Conservation (phyloP, 768 basidiomycete species). For the Tulasnella sp. region DNA sequence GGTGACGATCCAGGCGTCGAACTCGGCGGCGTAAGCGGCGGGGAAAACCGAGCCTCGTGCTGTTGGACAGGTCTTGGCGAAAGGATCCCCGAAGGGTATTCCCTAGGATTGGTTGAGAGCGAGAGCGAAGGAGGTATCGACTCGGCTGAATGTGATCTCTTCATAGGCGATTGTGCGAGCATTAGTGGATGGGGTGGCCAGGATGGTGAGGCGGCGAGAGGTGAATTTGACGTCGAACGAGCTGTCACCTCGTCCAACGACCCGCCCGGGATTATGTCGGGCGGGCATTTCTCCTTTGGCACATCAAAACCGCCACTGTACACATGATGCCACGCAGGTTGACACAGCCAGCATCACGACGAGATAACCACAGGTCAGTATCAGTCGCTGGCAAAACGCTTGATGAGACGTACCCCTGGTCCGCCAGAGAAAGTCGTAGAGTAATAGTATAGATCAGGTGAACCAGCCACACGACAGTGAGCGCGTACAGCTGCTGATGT, state of each 20-base stretch:
- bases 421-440: constrained; percentile 91
- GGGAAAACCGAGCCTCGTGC: not conserved
- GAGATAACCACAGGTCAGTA: not conserved
- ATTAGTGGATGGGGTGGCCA: not conserved
- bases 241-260: constrained; percentile 94
- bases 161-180: not conserved
- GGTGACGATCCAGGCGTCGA: constrained; percentile 14
- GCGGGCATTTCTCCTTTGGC: constrained; percentile 87
- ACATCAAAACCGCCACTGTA: constrained; percentile 90
- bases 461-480: constrained; percentile 74
- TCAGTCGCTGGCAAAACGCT: not conserved
- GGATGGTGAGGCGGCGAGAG: not conserved
- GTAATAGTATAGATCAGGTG: constrained; percentile 71
- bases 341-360: not conserved
- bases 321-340: not conserved
- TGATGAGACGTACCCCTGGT: constrained; percentile 54
- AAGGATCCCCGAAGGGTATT: not conserved
- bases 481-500: constrained; percentile 50
- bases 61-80: no score
- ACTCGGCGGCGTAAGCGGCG: constrained; percentile 17
- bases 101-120: no score
- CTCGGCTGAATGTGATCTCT: constrained; percentile 1
- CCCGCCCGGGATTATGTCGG: constrained; percentile 53
- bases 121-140: not conserved
- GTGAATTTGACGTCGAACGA: constrained; percentile 43